Evolutionary conservation across 768 basidiomycete species (phyloP).

Genomic region (Hebeloma cylindrosporum): DNA sequence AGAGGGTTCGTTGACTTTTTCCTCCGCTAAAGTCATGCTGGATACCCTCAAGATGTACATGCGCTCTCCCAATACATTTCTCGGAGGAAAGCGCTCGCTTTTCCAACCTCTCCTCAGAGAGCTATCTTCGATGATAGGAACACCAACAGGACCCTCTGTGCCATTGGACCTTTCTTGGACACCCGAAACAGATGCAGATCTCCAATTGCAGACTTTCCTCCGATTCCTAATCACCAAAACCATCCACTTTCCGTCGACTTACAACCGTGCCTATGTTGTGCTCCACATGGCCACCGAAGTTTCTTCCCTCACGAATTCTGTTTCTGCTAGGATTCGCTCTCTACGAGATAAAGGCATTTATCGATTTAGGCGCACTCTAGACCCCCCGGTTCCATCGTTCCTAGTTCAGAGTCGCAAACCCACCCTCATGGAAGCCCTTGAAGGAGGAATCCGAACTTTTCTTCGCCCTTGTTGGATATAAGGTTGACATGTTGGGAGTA

Average conservation of each 20-base stretch:
- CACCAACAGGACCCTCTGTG: constrained; percentile 4
- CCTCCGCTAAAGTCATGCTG: constrained; percentile 23
- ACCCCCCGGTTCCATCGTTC: constrained; percentile 14
- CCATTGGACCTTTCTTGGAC: constrained; percentile 6
- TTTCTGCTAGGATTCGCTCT: constrained; percentile 16
- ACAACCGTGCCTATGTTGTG: constrained; percentile 24
- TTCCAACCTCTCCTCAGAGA: constrained; percentile 18
- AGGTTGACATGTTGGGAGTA: constrained; percentile 14
- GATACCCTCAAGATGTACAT: constrained; percentile 21
- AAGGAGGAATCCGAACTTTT: constrained; percentile 23
- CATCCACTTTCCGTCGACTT: constrained; percentile 20
- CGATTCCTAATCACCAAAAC: constrained; percentile 11
- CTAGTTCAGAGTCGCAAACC: background rate
- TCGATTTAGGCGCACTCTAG: constrained; percentile 9
- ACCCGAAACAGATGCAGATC: constrained; percentile 16
- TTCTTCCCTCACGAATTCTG: constrained; percentile 15
- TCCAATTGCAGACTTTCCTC: constrained; percentile 17
- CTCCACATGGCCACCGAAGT: constrained; percentile 23
- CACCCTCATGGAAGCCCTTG: constrained; percentile 16
- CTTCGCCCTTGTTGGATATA: constrained; percentile 18
- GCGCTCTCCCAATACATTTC: constrained; percentile 19
- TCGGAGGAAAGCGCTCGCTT: constrained; percentile 15
- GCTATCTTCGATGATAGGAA: background rate
- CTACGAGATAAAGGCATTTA: constrained; percentile 11
- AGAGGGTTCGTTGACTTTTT: constrained; percentile 26